Percentiles rank a stretch among this genome's conserved stretches.
phyloP scores from a whole-genome alignment of 768 basidiomycete genomes.

The Daedaleopsis nitida region DNA sequence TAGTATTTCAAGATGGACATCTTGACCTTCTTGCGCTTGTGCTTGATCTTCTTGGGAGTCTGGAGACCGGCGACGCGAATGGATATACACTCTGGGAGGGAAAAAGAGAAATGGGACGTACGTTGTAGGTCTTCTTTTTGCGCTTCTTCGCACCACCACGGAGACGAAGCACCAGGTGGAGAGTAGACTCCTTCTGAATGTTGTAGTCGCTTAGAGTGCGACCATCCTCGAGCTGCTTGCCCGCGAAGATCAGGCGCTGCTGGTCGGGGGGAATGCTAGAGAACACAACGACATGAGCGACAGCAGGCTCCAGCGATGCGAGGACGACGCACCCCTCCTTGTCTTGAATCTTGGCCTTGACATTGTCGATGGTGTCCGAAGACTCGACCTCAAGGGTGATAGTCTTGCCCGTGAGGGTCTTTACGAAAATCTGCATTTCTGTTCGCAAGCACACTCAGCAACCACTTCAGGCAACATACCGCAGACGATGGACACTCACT shows the following conservation, averaged over 20 bases:
- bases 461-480: neutral
- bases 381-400: constrained; percentile 98
- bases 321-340: constrained; percentile 79
- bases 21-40: constrained; percentile 99
- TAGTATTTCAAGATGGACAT: constrained; percentile 99
- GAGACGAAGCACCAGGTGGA: constrained; percentile 95
- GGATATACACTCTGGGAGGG: neutral
- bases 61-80: constrained; percentile 29
- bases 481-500: constrained; percentile 10
- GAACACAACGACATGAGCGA: constrained; percentile 9
- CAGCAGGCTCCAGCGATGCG: neutral
- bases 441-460: constrained; percentile 53
- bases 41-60: constrained; percentile 99
- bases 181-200: constrained; percentile 99
- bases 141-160: constrained; percentile 99
- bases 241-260: constrained; percentile 98
- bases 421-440: constrained; percentile 97
- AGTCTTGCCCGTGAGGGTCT: constrained; percentile 98
- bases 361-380: constrained; percentile 97
- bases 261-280: constrained; percentile 87
- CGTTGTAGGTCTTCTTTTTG: constrained; percentile 99
- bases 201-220: constrained; percentile 95
- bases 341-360: constrained; percentile 97
- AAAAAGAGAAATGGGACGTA: constrained; percentile 39
- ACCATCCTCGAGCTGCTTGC: constrained; percentile 99